Evolutionary conservation across 441 rosid species (phyloP), one percentile per base, ranked within the genome.

Genomic region (Macaranga tanarius): DNA sequence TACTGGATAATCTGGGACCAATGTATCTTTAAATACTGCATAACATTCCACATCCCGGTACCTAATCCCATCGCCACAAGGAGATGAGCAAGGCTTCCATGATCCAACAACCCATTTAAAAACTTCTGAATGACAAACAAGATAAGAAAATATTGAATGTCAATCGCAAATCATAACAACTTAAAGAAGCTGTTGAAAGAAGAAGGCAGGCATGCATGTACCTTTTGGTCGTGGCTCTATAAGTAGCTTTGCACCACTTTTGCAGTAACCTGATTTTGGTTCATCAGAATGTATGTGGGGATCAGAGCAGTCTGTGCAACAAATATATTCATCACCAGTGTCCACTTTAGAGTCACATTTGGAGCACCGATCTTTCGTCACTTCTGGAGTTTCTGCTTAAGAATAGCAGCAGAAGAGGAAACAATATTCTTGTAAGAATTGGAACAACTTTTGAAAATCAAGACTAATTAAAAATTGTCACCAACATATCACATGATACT

Each of bases 81-180:
- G 34, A 44, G 62, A 22, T n/a, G 72, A 59, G 26, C 73, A 60
- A 13, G 73, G 31, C 42, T 70, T 60, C 73, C 73, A 70, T 16
- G 72, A n/a, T 22, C 72, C 72, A 38, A 50, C 26, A 54, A 68
- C 48, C 72, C 72, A 68, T 38, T 68, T 68, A 20, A 54, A 68
- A 28, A 68, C 38, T 7, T 68, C 62, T 68, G 34, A 68, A 55
- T 38, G 64, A 48, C 22, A 23, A 45, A 48, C 57, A 25, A 65
- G 38, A 38, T 23, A 52, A 11, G 38, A 0, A 34, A 34, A n/a
- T 9, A 38, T 10, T 6, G 48, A 45, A n/a, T 12, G 50, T 42
- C 31, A 44, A 20, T 15, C 7, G 16, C 17, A 44, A 44, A 64
- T 22, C 9, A 40, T 25, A 4, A 15, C 17, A 55, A 3, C 9